Base-by-base conservation (phyloP, 202 grass and related monocot genomes). In the Eragrostis tef region DNA sequence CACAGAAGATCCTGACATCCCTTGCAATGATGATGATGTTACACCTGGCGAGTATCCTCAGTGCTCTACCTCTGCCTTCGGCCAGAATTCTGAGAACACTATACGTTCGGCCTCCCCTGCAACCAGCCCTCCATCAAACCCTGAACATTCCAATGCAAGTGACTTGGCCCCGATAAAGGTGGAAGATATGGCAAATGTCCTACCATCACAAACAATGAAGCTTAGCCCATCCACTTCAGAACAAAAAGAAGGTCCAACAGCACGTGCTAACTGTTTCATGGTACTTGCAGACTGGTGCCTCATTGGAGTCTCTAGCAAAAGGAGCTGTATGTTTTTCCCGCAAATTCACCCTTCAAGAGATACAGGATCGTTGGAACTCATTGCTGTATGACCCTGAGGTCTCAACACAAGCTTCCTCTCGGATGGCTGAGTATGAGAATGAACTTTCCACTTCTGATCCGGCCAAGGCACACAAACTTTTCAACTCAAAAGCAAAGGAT, bases 1-100 rank as follows among this genome's bases (percentile, higher is more conserved):
- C 26, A 99, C 85, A 64, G 92, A 99, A 88, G 87, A 93, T 85
- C 73, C 85, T 83, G 96, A 99, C 74, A 93, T 99, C 76, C 96
- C 96, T 52, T 90, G 86, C 83, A 99, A 99, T 42, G 85, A 85
- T 44, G 85, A 99, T 83, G 13, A 87, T 75, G 15, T 44, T 86
- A 49, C 70, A 49, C 45, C 70, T 79, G 54, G 3, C 5, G 79
- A 86, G 68, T 80, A 65, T 79, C 87, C 88, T 88, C 73, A 58
- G 59, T 82, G 51, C 70, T 67, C 46, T 54, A 53, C 68, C 70
- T 42, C 74, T 86, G 52, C 45, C 70, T 73, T 64, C 16, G 83
- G 44, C 26, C 79, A 79, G 68, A 90, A 83, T 47, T 83, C 84
- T 3, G 79, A 83, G 24, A 46, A 77, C 3, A 36, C 27, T n/a